These are phyloP conservation scores for Saccharomycopsis olivae DNA, from an alignment of 805 yeast species.

Conservation along the genomic window DNA sequence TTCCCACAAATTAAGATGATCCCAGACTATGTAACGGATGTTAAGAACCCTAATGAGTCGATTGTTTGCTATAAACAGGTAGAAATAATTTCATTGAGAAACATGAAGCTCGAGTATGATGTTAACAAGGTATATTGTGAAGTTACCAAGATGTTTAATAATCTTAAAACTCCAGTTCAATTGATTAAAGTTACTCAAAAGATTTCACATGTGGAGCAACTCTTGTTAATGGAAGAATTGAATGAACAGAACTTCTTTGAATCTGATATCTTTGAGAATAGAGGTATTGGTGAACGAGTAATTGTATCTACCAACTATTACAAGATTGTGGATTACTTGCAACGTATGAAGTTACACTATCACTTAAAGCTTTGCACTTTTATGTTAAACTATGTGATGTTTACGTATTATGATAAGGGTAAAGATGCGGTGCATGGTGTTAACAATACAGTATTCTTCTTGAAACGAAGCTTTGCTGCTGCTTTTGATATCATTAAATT, in stretches of 20 bases:
- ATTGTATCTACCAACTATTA: slow-evolving; percentile 5
- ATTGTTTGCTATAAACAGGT: slow-evolving; percentile 1
- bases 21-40: slow-evolving; percentile 5
- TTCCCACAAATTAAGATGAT: slow-evolving; percentile 7
- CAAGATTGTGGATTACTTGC: slow-evolving; percentile 4
- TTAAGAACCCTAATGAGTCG: slow-evolving; percentile 1
- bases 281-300: neutral
- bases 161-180: slow-evolving; percentile 10
- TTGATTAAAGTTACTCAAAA: slow-evolving; percentile 1
- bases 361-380: slow-evolving; percentile 4
- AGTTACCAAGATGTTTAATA: slow-evolving; percentile 5
- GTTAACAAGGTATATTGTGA: slow-evolving; percentile 2
- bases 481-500: slow-evolving; percentile 7
- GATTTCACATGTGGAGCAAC: slow-evolving; percentile 5
- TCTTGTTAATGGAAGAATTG: slow-evolving; percentile 2
- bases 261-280: neutral
- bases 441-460: slow-evolving; percentile 7
- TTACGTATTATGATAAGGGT: slow-evolving; percentile 8
- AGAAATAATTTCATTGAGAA: slow-evolving; percentile 1
- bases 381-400: slow-evolving; percentile 4
- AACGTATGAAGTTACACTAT: slow-evolving; percentile 1
- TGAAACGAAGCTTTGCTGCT: slow-evolving; percentile 5
- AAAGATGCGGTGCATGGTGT: slow-evolving; percentile 3
- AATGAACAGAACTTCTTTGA: slow-evolving; percentile 4
- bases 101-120: slow-evolving; percentile 3